These are phyloP conservation scores for Oryza officinalis DNA, from an alignment of 176 grass and related monocot genomes.

Conservation along the genomic window DNA sequence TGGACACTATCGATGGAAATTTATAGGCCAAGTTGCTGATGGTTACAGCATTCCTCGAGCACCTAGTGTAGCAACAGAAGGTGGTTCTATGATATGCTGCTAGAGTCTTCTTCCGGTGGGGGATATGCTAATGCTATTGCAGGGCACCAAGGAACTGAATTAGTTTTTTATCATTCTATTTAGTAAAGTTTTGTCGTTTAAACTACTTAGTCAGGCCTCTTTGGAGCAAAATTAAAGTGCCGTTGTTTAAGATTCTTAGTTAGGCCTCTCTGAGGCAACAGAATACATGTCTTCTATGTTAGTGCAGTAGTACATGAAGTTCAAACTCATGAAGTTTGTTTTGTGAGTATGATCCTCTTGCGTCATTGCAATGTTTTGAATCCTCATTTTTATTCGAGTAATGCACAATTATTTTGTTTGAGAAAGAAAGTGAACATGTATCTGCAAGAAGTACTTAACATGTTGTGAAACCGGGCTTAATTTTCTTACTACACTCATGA, in stretches of 20 bases:
- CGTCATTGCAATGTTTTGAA: conserved; percentile 9
- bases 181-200: neutral
- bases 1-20: neutral
- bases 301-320: neutral
- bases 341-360: conserved; percentile 18
- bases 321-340: neutral
- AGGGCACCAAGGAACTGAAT: neutral
- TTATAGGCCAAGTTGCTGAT: neutral
- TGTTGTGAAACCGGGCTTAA: neutral
- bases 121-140: neutral
- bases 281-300: neutral
- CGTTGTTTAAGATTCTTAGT: neutral
- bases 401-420: neutral
- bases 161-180: neutral
- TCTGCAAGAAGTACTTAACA: neutral
- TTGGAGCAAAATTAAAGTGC: neutral
- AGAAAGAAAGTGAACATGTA: neutral
- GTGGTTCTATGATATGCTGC: neutral
- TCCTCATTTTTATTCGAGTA: neutral
- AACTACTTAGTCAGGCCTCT: neutral
- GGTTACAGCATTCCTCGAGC: neutral
- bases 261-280: neutral
- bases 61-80: neutral
- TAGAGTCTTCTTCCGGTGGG: neutral
- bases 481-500: neutral